Evolutionary conservation across 768 basidiomycete species (phyloP), one percentile per base, ranked within the genome.

Genomic region (Amanita pseudoporphyria): DNA sequence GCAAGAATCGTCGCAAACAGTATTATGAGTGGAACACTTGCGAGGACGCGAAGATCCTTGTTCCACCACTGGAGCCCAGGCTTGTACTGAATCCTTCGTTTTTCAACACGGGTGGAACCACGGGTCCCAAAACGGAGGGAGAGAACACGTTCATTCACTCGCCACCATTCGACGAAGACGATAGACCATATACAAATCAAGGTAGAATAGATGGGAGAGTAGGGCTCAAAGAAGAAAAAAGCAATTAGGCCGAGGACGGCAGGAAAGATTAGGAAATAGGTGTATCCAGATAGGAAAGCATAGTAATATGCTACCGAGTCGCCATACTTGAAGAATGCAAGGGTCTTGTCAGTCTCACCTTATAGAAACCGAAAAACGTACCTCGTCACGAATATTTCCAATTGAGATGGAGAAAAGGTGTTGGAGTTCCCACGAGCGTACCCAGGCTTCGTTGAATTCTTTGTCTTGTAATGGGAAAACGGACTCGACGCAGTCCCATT

Each of bases 81-180:
- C 28, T 66, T 63, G 59, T 79, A 79, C 39, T 80, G 76, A 1
- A 77, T 77, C 19, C 86, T 77, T 13, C 78, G 76, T 53, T 79
- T 81, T 60, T 92, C 90, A 6, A 88, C 87, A 26, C 75, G 77
- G 64, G 82, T 80, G 0, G 84, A 81, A 18, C 86, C 87, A 22
- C 79, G 78, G 0, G 86, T 88, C 3, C 87, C 85, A 73, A 89
- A 94, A 26, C 81, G 74, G 41, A 92, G 76, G 1, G 89, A 80
- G n/a, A 95, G 69, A 35, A 83, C 79, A 14, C 85, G 79, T 64
- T 98, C 89, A 51, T 79, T 79, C 32, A 96, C 76, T 24, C 87
- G 77, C 95, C 95, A 99, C 71, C 82, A 84, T 63, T 97, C 93
- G 53, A 94, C 85, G 58, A 94, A 95, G 16, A 76, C 64, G 41